These are phyloP conservation scores for Phytophthora melonis DNA, from an alignment of 352 stramenopile species.

Conservation along the genomic window DNA sequence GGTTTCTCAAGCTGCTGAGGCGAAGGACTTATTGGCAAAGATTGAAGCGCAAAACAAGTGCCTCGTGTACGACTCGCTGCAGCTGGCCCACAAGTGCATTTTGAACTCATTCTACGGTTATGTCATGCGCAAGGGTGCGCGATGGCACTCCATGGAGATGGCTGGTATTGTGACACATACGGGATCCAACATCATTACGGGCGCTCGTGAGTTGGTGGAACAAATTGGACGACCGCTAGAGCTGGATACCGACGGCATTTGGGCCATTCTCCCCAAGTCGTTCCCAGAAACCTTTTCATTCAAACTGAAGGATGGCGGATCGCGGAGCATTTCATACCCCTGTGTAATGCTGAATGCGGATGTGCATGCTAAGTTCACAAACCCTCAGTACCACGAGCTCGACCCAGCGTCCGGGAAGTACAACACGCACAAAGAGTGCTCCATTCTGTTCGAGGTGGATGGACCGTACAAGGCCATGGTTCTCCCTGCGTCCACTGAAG, in stretches of 20 bases:
- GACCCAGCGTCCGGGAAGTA: constrained; percentile 84
- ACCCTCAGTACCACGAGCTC: constrained; percentile 94
- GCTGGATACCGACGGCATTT: constrained; percentile 99
- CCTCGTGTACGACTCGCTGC: constrained; percentile 98
- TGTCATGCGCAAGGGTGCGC: constrained; percentile 99
- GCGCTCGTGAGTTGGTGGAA: constrained; percentile 93
- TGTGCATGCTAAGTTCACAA: constrained; percentile 98
- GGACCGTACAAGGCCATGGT: constrained; percentile 99
- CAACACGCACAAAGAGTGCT: constrained; percentile 95
- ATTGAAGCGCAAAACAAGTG: constrained; percentile 90
- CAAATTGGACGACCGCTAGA: constrained; percentile 97
- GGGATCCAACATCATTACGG: constrained; percentile 98
- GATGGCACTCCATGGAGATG: constrained; percentile 99
- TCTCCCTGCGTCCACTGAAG: constrained; percentile 97
- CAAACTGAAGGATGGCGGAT: constrained; percentile 65
- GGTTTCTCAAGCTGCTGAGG: constrained; percentile 74
- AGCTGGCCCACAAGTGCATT: constrained; percentile 99
- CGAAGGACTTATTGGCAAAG: constrained; percentile 88
- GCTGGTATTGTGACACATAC: constrained; percentile 99
- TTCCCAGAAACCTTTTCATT: constrained; percentile 99
- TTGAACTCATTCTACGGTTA: constrained; percentile 99
- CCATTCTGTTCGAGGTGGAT: constrained; percentile 99
- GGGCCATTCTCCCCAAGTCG: constrained; percentile 98
- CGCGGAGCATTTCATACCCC: constrained; percentile 96
- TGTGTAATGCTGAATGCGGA: constrained; percentile 99